These are phyloP conservation scores for Rhodotorula sp. DNA, from an alignment of 1,284 basidiomycete genomes.

Conservation along the genomic window DNA sequence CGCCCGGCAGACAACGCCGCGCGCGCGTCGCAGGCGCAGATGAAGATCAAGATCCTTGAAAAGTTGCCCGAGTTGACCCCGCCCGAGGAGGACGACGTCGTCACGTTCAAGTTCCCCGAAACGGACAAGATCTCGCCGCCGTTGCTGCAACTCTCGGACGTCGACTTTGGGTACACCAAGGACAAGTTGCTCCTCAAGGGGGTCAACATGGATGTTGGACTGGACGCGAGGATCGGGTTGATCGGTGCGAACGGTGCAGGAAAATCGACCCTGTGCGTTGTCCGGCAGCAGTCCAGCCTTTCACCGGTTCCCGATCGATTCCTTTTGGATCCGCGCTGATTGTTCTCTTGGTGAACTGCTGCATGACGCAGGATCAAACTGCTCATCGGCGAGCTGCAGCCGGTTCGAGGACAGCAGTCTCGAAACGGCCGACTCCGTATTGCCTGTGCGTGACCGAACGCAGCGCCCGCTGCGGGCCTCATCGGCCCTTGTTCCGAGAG, in stretches of 20 bases:
- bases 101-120: conserved; percentile 86
- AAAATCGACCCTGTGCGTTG: conserved; percentile 52
- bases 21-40: conserved; percentile 84
- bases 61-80: conserved; percentile 74
- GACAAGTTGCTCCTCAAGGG: conserved; percentile 76
- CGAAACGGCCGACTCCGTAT: conserved; percentile 87
- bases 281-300: too few species aligned
- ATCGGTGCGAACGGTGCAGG: conserved; percentile 68
- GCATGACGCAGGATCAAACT: conserved; percentile 59
- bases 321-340: too few species aligned
- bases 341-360: too few species aligned
- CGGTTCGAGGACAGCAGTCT: conserved; percentile 75
- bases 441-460: conserved; percentile 54
- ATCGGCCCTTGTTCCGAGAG: neutral
- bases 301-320: too few species aligned
- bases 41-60: conserved; percentile 97
- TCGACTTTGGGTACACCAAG: conserved; percentile 82
- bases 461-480: neutral
- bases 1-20: conserved; percentile 42
- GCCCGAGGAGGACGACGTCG: conserved; percentile 78
- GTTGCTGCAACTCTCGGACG: conserved; percentile 87
- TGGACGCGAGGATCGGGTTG: conserved; percentile 85
- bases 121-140: conserved; percentile 96
- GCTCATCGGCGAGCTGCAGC: conserved; percentile 83
- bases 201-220: conserved; percentile 84